Evolutionary conservation across 1,284 basidiomycete genomes (phyloP), one percentile per base, ranked within the genome.

Genomic region (Somion occarium): DNA sequence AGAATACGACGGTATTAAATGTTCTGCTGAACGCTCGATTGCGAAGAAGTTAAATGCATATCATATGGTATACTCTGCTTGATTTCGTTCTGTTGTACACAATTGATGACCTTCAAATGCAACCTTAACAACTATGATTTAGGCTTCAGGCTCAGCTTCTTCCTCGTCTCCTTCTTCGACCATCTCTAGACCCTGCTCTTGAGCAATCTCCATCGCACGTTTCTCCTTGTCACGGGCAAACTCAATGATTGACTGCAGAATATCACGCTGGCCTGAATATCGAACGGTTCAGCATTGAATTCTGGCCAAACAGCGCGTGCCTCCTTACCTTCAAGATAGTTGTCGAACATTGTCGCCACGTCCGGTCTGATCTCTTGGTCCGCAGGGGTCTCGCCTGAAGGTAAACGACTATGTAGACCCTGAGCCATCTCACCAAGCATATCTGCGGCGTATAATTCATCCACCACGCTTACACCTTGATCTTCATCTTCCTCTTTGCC

Each of bases 371-470:
- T 58, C 4, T 48, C 38, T 9, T 57, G 52, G 12, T 58, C 57
- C 11, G 51, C 50, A 22, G 59, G 20, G 20, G 30, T 26, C 11
- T 34, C 46, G 26, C 27, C 42, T 3, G 55, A 50, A 3, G 80
- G 80, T 20, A 91, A 69, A 18, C 74, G 77, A 11, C 73, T 72
- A 38, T 85, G 60, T 55, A 87, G 69, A 19, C 69, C 65, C 52
- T 78, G 70, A 5, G 82, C 69, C 86, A 92, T 91, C 26, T 81
- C 77, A 9, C 71, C 72, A 52, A 93, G 62, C 61, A 78, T 71
- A 9, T 76, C 79, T 22, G 87, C 81, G 0, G 85, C 78, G 53
- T 88, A 80, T 49, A 90, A 69, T 53, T 82, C 72, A 57, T 80
- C 74, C 56, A 84, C 81, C 56, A 79, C 82, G 15, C 60, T 52